A percentile compares a stretch with the other conserved stretches of the same genome.
Conservation (phyloP, 176 grass and related monocot genomes). For the Triticum monococcum region DNA sequence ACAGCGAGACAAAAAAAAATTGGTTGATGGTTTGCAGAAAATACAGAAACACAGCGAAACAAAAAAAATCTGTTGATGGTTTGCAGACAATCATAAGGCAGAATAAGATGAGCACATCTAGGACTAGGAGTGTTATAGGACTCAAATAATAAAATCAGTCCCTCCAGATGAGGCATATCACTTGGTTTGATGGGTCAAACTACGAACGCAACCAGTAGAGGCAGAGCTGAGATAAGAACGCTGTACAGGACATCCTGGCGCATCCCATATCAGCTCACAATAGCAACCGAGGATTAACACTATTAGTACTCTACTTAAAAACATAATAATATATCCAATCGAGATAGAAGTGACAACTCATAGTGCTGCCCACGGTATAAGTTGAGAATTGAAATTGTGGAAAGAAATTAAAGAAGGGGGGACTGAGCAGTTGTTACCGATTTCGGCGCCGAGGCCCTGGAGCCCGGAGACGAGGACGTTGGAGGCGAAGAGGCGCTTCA, state of each 20-base stretch:
- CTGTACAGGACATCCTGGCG: background rate
- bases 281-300: background rate
- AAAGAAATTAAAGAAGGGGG: background rate
- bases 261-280: background rate
- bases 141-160: background rate
- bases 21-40: background rate
- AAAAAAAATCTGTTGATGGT: no score
- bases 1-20: background rate
- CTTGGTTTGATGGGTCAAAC: background rate
- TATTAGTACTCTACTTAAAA: no score
- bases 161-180: background rate
- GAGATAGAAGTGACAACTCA: background rate
- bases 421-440: constrained; percentile 27
- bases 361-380: background rate
- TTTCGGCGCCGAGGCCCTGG: constrained; percentile 70
- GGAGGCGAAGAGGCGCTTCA: constrained; percentile 80
- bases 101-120: background rate
- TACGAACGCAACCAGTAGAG: background rate
- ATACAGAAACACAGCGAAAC: background rate
- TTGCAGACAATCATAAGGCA: background rate
- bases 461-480: constrained; percentile 75
- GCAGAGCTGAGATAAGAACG: background rate
- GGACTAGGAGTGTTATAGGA: background rate
- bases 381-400: background rate
- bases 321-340: background rate